Conservation (phyloP, 495 filamentous ascomycete species). For the Aspergillus cristatus region DNA sequence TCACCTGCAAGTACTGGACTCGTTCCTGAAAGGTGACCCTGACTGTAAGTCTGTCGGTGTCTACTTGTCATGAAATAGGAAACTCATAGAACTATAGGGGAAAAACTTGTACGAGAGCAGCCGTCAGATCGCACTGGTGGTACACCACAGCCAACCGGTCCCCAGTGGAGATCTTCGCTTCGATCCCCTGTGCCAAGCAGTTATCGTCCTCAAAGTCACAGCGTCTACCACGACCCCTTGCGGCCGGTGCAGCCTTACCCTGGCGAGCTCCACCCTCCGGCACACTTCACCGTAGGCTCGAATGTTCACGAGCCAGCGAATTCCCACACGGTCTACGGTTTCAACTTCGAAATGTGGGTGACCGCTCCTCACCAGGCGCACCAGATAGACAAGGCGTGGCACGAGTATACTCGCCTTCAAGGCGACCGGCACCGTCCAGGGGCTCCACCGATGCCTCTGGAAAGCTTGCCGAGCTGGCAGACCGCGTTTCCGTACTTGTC, state of each 20-base stretch:
- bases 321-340: conserved; percentile 27
- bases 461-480: conserved; percentile 36
- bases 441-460: conserved; percentile 31
- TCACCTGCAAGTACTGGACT: conserved; percentile 94
- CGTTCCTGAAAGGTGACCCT: conserved; percentile 57
- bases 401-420: conserved; percentile 43
- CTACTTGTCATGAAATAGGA: not conserved
- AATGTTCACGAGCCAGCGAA: conserved; percentile 23
- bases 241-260: conserved; percentile 27
- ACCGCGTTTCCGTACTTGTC: conserved; percentile 36
- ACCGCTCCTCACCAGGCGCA: conserved; percentile 31
- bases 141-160: conserved; percentile 24
- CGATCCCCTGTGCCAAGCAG: conserved; percentile 29
- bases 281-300: conserved; percentile 28
- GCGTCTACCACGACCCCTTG: conserved; percentile 26
- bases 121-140: conserved; percentile 27
- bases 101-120: conserved; percentile 35
- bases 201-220: conserved; percentile 19
- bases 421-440: conserved; percentile 28
- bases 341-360: conserved; percentile 46
- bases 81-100: conserved; percentile 18
- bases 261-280: conserved; percentile 27
- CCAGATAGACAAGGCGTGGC: conserved; percentile 33
- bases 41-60: conserved; percentile 28
- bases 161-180: conserved; percentile 32